phyloP scores from a whole-genome alignment of 768 basidiomycete species.

The Dioszegia crocea region DNA sequence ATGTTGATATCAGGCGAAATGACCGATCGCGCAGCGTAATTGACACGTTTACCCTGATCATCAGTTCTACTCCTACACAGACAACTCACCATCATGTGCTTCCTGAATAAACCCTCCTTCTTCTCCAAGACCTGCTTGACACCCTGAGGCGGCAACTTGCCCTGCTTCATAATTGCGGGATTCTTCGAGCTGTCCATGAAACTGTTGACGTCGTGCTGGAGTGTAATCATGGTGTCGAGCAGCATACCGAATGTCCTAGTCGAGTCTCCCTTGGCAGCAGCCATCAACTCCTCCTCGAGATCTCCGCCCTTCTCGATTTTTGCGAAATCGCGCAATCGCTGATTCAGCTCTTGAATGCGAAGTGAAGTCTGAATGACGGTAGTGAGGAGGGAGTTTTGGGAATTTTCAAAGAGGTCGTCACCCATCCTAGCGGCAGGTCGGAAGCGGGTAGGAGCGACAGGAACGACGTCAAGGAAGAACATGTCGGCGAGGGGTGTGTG shows the following conservation, averaged over 20 bases:
- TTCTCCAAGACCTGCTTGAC: conserved; percentile 97
- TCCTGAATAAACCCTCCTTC: conserved; percentile 96
- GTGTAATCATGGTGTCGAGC: conserved; percentile 75
- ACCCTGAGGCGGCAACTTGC: conserved; percentile 84
- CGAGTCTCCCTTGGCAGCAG: conserved; percentile 57
- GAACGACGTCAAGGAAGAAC: conserved; percentile 91
- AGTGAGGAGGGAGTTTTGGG: conserved; percentile 85
- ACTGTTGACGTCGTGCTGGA: conserved; percentile 91
- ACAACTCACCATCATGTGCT: conserved; percentile 90
- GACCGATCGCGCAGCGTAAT: conserved; percentile 98
- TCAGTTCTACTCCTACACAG: not conserved
- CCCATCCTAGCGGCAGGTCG: conserved; percentile 88
- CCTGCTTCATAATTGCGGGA: conserved; percentile 74
- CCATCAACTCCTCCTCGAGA: conserved; percentile 50
- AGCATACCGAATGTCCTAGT: conserved; percentile 61
- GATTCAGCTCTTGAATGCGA: conserved; percentile 62
- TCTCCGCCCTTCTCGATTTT: conserved; percentile 33
- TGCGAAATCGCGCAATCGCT: conserved; percentile 53
- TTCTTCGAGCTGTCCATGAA: conserved; percentile 98
- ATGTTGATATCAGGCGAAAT: conserved; percentile 99
- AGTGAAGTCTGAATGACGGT: conserved; percentile 76
- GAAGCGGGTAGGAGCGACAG: conserved; percentile 91
- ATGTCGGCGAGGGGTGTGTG: conserved; percentile 64
- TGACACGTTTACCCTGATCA: conserved; percentile 93
- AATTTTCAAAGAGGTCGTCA: conserved; percentile 89